These are phyloP conservation scores for Nidularia pulvinata DNA, from an alignment of 768 basidiomycete species.

Conservation along the genomic window DNA sequence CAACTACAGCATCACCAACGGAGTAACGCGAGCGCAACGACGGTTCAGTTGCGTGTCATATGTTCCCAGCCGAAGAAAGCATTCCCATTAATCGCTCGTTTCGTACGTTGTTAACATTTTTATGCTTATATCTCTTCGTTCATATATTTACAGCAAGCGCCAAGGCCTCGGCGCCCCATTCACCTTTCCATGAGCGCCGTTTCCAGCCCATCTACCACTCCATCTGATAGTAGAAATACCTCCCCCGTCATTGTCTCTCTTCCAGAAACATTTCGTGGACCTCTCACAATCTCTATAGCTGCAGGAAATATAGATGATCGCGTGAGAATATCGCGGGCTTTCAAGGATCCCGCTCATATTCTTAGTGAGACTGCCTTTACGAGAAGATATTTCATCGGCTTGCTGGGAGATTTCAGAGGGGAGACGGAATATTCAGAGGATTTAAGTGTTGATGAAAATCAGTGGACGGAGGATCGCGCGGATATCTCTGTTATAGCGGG, in stretches of 20 bases:
- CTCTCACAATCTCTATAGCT: constrained; percentile 30
- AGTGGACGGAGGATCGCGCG: constrained; percentile 5
- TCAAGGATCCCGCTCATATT: constrained; percentile 22
- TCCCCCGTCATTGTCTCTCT: constrained; percentile 27
- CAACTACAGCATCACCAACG: not conserved
- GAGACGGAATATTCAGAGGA: constrained; percentile 13
- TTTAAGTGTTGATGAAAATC: constrained; percentile 12
- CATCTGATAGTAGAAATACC: constrained; percentile 1
- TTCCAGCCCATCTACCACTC: constrained; percentile 13
- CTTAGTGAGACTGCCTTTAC: constrained; percentile 27
- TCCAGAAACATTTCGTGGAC: constrained; percentile 40
- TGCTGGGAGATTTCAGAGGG: constrained; percentile 18
- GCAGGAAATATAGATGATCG: constrained; percentile 34
- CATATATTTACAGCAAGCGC: constrained; percentile 25
- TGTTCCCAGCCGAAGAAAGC: constrained; percentile 2
- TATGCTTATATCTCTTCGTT: not conserved
- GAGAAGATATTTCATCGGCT: constrained; percentile 32
- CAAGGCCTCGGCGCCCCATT: constrained; percentile 31
- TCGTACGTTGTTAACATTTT: constrained; percentile 22
- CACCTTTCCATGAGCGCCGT: constrained; percentile 27
- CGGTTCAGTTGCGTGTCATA: not conserved
- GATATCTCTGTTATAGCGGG: not conserved
- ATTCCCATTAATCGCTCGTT: constrained; percentile 32
- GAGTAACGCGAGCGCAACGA: not conserved
- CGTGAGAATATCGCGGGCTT: constrained; percentile 25